Percentiles rank a stretch among this genome's conserved stretches.
Conservation (phyloP, 2,329 filamentous ascomycete genomes). For the Aspergillus oerlinghausenensis region DNA sequence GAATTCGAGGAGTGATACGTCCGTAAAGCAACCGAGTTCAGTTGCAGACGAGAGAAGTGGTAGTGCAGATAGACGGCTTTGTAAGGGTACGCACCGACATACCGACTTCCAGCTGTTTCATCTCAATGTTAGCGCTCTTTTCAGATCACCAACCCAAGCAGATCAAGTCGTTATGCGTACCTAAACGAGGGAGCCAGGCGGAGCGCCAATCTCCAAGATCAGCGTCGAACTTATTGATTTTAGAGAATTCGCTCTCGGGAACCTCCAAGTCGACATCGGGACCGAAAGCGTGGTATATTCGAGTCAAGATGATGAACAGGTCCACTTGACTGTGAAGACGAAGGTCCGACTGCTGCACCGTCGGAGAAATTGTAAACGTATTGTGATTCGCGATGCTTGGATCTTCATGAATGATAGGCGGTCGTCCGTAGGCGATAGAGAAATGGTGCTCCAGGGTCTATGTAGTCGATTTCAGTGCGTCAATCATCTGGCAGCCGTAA, state of each 20-base stretch:
- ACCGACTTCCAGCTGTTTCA: slow-evolving; percentile 39
- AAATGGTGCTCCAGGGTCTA: slow-evolving; percentile 42
- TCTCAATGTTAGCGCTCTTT: neutral
- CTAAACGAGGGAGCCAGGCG: slow-evolving; percentile 32
- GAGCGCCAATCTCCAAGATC: slow-evolving; percentile 38
- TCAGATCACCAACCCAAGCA: neutral
- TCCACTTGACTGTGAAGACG: slow-evolving; percentile 41
- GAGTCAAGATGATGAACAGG: slow-evolving; percentile 41
- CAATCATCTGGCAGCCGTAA: neutral
- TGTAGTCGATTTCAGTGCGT: slow-evolving; percentile 9
- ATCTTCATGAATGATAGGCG: slow-evolving; percentile 42
- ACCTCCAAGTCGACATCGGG: slow-evolving; percentile 41
- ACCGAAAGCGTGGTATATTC: slow-evolving; percentile 42
- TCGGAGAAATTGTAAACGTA: slow-evolving; percentile 27
- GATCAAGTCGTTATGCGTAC: slow-evolving; percentile 15
- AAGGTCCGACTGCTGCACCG: slow-evolving; percentile 30
- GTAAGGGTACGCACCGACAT: slow-evolving; percentile 47
- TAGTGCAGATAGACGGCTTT: slow-evolving; percentile 49
- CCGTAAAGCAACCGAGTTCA: slow-evolving; percentile 48
- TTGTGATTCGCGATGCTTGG: slow-evolving; percentile 34
- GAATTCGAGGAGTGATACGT: slow-evolving; percentile 40
- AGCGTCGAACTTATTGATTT: slow-evolving; percentile 38
- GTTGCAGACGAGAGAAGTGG: slow-evolving; percentile 48
- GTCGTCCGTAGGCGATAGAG: slow-evolving; percentile 42
- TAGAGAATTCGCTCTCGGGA: slow-evolving; percentile 36